Evolutionary conservation across 169 alveolate species (phyloP).

Genomic region (Eimeria mitis): DNA sequence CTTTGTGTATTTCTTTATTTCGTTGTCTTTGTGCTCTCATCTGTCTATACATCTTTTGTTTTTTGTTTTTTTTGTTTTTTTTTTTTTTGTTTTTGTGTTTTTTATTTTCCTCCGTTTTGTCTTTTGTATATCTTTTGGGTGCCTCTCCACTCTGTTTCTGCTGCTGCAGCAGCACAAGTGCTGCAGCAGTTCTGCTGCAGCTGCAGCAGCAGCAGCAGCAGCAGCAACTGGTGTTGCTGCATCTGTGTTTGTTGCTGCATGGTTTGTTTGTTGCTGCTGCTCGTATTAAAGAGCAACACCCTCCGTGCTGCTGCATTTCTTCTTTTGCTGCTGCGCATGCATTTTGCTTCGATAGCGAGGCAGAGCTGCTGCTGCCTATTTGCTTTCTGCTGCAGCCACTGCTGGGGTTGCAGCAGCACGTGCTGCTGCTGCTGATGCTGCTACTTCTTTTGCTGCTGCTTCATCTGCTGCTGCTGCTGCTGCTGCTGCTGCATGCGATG

Average conservation of each 20-base stretch:
- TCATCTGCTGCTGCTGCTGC: background rate
- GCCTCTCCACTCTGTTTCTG: background rate
- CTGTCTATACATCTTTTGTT: background rate
- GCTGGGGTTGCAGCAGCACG: background rate
- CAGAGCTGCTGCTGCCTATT: background rate
- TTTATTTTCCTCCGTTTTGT: background rate
- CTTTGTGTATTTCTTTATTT: too few relatives aligned
- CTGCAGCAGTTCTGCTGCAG: too few relatives aligned
- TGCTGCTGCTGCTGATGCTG: background rate
- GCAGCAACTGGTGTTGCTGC: background rate
- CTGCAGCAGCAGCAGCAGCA: background rate
- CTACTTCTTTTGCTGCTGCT: background rate
- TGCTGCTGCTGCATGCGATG: conserved; percentile 1
- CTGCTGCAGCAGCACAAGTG: too few relatives aligned
- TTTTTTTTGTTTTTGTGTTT: background rate
- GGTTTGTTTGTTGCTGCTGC: background rate
- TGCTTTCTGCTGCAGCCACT: background rate
- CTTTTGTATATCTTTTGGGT: background rate
- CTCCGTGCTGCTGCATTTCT: background rate
- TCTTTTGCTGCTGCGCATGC: background rate
- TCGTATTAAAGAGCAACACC: too few relatives aligned
- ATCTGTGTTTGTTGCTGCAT: background rate
- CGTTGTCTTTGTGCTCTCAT: background rate
- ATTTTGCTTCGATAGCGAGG: too few relatives aligned
- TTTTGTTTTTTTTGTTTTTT: background rate